These are phyloP conservation scores for Psilocybe cubensis DNA, from an alignment of 768 basidiomycete species.

Conservation along the genomic window DNA sequence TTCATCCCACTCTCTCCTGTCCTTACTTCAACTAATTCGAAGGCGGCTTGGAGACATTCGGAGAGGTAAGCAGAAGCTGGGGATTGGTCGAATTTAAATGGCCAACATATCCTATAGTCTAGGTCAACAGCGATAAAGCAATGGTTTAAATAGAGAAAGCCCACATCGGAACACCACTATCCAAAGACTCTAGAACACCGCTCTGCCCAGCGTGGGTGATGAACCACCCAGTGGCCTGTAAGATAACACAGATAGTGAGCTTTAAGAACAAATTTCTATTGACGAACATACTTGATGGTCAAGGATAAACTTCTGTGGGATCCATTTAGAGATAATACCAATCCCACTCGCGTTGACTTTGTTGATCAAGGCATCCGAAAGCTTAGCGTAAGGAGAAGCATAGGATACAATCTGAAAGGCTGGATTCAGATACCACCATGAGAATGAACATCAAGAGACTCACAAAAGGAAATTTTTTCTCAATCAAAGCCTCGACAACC, in stretches of 20 bases:
- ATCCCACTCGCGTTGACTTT: conserved; percentile 1
- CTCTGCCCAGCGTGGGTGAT: conserved; percentile 3
- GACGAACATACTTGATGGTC: background rate
- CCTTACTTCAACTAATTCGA: conserved; percentile 8
- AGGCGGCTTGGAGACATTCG: conserved; percentile 4
- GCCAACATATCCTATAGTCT: conserved; percentile 19
- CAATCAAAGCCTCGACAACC: conserved; percentile 7
- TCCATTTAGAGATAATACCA: background rate
- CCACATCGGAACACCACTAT: conserved; percentile 6
- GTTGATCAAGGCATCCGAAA: background rate
- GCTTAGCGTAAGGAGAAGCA: conserved; percentile 4
- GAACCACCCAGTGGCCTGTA: conserved; percentile 15
- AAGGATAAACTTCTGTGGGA: conserved; percentile 8
- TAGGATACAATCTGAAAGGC: conserved; percentile 3
- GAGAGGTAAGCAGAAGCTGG: conserved; percentile 5
- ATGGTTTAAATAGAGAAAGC: too few relatives aligned
- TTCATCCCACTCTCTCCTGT: conserved; percentile 7
- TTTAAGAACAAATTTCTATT: background rate
- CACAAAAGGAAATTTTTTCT: conserved; percentile 18
- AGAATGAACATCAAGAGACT: background rate
- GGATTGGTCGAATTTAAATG: conserved; percentile 12
- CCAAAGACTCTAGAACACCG: conserved; percentile 8
- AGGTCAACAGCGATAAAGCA: too few relatives aligned
- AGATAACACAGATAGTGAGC: too few relatives aligned
- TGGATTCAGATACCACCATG: too few relatives aligned